Percentiles rank a stretch among this genome's conserved stretches.
These are phyloP conservation scores for Juncus inflexus DNA, from an alignment of 176 grass and related monocot genomes.

Conservation along the genomic window DNA sequence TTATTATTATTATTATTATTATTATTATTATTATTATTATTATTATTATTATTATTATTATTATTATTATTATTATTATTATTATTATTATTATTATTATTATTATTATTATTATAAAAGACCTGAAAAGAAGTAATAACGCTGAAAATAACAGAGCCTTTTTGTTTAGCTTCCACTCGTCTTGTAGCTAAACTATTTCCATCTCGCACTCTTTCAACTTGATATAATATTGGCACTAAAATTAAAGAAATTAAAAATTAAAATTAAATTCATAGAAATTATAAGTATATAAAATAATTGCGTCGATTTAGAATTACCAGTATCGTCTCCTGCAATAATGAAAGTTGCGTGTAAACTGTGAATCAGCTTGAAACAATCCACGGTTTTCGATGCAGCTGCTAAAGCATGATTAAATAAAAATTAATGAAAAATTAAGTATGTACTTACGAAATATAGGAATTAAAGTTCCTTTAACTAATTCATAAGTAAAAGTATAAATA, in stretches of 20 bases:
- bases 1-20: too few relatives aligned
- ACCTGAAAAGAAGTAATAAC: slow-evolving; percentile 97
- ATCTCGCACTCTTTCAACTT: slow-evolving; percentile 77
- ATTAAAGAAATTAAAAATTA: too few relatives aligned
- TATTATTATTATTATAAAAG: not conserved
- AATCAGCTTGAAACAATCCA: slow-evolving; percentile 81
- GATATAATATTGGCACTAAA: slow-evolving; percentile 91
- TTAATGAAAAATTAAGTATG: too few relatives aligned
- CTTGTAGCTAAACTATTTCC: slow-evolving; percentile 91
- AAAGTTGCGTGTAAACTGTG: slow-evolving; percentile 91
- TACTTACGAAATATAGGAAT: slow-evolving; percentile 79
- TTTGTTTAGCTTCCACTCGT: slow-evolving; percentile 84
- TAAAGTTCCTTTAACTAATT: slow-evolving; percentile 75
- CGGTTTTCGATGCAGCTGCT: slow-evolving; percentile 93
- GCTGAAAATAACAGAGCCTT: slow-evolving; percentile 76
- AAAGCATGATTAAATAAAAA: slow-evolving; percentile 58
- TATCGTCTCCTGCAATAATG: slow-evolving; percentile 63
- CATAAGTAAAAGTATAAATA: slow-evolving; percentile 92
- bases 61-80: not conserved
- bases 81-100: too few relatives aligned
- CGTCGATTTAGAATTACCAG: slow-evolving; percentile 30
- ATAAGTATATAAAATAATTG: too few relatives aligned
- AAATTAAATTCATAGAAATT: too few relatives aligned
- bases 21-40: not conserved
- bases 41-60: too few relatives aligned